Conservation (phyloP, 805 yeast species). For the Millerozyma miso region DNA sequence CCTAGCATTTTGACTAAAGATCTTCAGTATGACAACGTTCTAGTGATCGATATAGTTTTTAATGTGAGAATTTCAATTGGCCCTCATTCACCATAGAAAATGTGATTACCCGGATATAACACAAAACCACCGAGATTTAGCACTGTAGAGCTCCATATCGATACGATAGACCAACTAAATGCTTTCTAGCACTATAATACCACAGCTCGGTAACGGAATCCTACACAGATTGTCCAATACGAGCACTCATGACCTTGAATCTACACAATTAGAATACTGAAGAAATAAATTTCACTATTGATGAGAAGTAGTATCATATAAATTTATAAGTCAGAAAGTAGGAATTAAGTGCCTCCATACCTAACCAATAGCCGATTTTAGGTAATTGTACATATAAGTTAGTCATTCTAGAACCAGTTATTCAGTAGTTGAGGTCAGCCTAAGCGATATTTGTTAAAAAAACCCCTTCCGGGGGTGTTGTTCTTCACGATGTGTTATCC, state of each 20-base stretch:
- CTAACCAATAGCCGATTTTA: neutral
- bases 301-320: slow-evolving; percentile 1
- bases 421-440: neutral
- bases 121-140: neutral
- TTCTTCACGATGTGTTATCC: neutral
- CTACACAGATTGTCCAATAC: no score
- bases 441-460: neutral
- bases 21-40: neutral
- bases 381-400: neutral
- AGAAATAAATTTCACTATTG: slow-evolving; percentile 3
- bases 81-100: neutral
- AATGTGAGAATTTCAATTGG: slow-evolving; percentile 5
- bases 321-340: slow-evolving; percentile 1
- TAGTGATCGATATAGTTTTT: neutral
- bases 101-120: slow-evolving; percentile 1
- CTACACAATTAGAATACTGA: neutral
- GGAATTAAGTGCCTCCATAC: neutral
- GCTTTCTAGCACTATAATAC: no score
- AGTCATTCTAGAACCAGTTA: neutral
- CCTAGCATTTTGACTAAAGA: slow-evolving; percentile 3
- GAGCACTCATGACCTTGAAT: no score
- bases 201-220: no score
- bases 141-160: no score
- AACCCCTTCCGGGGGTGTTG: neutral
- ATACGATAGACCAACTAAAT: no score